A percentile compares a stretch with the other conserved stretches of the same genome.
phyloP scores from a whole-genome alignment of 2,329 filamentous ascomycete species.

The Fusarium palustre region DNA sequence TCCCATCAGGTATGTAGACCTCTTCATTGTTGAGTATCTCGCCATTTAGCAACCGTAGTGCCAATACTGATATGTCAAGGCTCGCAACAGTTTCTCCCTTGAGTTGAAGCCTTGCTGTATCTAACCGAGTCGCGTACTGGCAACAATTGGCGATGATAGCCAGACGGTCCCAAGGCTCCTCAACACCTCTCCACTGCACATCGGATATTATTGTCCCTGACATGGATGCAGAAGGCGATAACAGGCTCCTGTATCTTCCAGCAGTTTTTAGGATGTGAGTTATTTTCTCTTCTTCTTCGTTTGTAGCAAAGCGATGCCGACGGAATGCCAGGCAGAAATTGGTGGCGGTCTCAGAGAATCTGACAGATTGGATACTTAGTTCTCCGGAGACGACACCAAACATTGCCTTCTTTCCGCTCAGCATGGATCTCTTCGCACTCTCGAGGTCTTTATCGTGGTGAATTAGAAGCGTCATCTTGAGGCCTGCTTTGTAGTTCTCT shows the following conservation, averaged over 20 bases:
- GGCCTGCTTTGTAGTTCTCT: slow-evolving; percentile 50
- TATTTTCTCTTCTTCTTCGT: neutral
- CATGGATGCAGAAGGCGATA: slow-evolving; percentile 44
- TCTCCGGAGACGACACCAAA: slow-evolving; percentile 40
- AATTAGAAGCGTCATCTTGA: slow-evolving; percentile 47
- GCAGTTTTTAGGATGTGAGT: slow-evolving; percentile 37
- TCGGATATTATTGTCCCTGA: slow-evolving; percentile 44
- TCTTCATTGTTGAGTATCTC: slow-evolving; percentile 51
- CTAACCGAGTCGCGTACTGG: slow-evolving; percentile 46
- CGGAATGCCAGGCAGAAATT: slow-evolving; percentile 44
- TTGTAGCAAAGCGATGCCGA: neutral
- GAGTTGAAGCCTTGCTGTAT: slow-evolving; percentile 33
- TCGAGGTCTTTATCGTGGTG: slow-evolving; percentile 40
- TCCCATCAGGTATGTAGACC: neutral
- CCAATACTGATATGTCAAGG: slow-evolving; percentile 46
- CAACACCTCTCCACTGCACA: slow-evolving; percentile 37
- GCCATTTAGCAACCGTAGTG: slow-evolving; percentile 49
- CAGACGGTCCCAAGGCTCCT: slow-evolving; percentile 45
- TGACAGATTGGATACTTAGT: slow-evolving; percentile 42
- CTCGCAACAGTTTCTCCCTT: slow-evolving; percentile 2
- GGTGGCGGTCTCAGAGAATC: slow-evolving; percentile 41
- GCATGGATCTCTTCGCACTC: slow-evolving; percentile 35
- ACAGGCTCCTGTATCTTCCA: slow-evolving; percentile 45
- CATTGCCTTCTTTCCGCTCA: neutral
- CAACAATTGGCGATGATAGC: slow-evolving; percentile 52